phyloP scores from a whole-genome alignment of 805 yeast species.

The Starmerella sp. region DNA sequence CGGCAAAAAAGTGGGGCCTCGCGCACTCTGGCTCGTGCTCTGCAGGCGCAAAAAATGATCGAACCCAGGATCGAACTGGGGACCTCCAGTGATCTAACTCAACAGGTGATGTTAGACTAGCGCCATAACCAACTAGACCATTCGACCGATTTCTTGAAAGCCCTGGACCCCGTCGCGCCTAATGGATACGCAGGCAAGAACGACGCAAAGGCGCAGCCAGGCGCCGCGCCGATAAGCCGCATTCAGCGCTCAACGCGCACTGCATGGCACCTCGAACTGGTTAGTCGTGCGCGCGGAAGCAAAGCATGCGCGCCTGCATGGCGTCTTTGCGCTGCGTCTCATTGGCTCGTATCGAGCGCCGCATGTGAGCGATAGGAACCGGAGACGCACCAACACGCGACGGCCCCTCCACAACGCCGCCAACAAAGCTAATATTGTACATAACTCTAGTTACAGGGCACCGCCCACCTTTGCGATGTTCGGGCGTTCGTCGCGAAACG shows the following conservation, averaged over 20 bases:
- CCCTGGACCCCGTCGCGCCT: background rate
- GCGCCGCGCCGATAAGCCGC: no score
- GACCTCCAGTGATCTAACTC: slow-evolving; percentile 24
- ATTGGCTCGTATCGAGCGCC: background rate
- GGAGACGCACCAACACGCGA: background rate
- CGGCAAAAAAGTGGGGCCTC: no score
- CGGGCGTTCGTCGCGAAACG: no score
- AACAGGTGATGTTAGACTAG: slow-evolving; percentile 19
- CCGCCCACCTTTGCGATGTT: no score
- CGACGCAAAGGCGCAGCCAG: no score
- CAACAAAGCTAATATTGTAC: no score
- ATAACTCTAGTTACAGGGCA: no score
- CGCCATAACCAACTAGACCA: slow-evolving; percentile 24
- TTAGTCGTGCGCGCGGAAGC: background rate
- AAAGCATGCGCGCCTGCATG: background rate
- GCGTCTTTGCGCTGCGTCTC: background rate
- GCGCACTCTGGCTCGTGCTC: background rate
- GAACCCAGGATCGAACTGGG: slow-evolving; percentile 25
- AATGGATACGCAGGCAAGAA: background rate
- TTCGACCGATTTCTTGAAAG: slow-evolving; percentile 10
- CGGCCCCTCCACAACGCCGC: no score
- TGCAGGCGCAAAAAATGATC: slow-evolving; percentile 15
- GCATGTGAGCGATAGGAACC: background rate
- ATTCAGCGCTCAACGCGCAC: no score
- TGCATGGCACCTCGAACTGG: no score